Conservation (phyloP, 2,329 filamentous ascomycete species). For the Fusarium sp. region DNA sequence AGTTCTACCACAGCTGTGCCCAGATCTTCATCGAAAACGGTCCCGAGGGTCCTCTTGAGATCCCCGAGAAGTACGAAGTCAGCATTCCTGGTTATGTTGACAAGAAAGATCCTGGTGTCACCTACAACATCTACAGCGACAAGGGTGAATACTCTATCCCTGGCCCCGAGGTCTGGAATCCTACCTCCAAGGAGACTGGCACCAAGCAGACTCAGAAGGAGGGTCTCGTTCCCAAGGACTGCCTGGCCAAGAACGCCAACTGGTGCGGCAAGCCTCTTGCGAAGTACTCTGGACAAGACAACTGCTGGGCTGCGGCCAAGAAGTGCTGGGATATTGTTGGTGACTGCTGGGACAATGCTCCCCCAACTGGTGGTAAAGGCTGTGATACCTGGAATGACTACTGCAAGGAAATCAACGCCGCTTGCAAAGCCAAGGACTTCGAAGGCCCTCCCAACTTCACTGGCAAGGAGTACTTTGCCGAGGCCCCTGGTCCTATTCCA, state of each 20-base stretch:
- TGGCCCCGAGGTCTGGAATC: conserved; percentile 64
- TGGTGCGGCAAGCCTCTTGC: conserved; percentile 76
- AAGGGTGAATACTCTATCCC: conserved; percentile 66
- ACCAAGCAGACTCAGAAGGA: conserved; percentile 49
- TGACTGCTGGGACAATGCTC: conserved; percentile 69
- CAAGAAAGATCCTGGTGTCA: conserved; percentile 65
- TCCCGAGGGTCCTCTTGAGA: conserved; percentile 59
- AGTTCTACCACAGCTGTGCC: conserved; percentile 80
- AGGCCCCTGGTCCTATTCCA: conserved; percentile 52
- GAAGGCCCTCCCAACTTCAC: conserved; percentile 61
- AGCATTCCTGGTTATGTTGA: conserved; percentile 76
- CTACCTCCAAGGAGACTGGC: conserved; percentile 46
- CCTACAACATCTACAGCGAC: conserved; percentile 72
- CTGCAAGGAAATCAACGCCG: conserved; percentile 63
- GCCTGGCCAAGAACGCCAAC: conserved; percentile 76
- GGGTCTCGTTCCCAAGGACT: conserved; percentile 67
- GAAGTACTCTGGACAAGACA: conserved; percentile 64
- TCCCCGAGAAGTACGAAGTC: conserved; percentile 64
- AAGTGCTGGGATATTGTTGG: conserved; percentile 70
- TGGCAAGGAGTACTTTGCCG: conserved; percentile 51
- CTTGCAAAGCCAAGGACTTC: conserved; percentile 58
- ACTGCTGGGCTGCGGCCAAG: conserved; percentile 70
- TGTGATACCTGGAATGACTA: conserved; percentile 74
- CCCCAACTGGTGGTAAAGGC: conserved; percentile 68
- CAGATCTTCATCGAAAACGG: conserved; percentile 72